Evolutionary conservation across 345 rosid species (phyloP).

Genomic region (Pugionium cornutum): DNA sequence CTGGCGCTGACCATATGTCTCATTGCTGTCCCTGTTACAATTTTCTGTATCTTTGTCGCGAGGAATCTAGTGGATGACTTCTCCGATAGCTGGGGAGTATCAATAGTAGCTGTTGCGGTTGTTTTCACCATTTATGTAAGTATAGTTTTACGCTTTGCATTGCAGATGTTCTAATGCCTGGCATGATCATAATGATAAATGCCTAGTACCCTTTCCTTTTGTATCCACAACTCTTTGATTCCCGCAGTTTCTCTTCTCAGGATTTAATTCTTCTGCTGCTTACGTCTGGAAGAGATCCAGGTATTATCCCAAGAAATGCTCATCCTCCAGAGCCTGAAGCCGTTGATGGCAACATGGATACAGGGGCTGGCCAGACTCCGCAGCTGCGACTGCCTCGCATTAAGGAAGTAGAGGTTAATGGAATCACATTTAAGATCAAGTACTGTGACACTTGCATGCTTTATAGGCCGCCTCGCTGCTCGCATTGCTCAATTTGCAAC

Average conservation of each 20-base stretch:
- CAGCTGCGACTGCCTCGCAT: constrained; percentile 81
- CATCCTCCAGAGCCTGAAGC: constrained; percentile 96
- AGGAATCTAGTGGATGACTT: constrained; percentile 77
- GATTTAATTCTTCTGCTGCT: constrained; percentile 80
- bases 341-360: constrained; percentile 57
- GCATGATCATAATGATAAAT: not conserved
- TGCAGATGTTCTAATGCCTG: constrained; percentile 6
- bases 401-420: constrained; percentile 83
- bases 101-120: constrained; percentile 58
- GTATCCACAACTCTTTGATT: constrained; percentile 1
- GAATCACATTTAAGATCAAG: constrained; percentile 72
- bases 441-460: constrained; percentile 99
- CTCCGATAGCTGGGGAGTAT: constrained; percentile 72
- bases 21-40: constrained; percentile 70
- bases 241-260: constrained; percentile 45
- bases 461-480: constrained; percentile 95
- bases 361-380: constrained; percentile 74
- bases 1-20: constrained; percentile 76
- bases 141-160: not conserved
- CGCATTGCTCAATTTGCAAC: constrained; percentile 98
- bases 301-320: constrained; percentile 88
- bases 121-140: constrained; percentile 74
- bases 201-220: not conserved
- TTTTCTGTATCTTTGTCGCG: constrained; percentile 89
- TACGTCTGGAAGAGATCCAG: constrained; percentile 98